phyloP scores from a whole-genome alignment of 1,284 basidiomycete species.

The Ustilago tritici region DNA sequence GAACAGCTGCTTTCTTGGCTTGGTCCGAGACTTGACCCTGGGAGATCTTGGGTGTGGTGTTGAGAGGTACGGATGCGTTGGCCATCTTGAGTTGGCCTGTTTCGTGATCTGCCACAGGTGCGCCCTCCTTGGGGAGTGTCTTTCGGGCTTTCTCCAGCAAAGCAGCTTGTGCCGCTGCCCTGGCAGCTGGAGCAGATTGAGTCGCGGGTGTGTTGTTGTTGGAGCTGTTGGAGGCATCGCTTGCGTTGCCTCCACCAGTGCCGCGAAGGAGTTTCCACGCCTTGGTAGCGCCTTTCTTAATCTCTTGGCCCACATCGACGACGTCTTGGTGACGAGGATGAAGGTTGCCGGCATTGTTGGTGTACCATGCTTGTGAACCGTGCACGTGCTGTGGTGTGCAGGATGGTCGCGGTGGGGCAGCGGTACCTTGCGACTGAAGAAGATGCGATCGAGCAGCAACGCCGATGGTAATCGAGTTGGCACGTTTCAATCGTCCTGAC shows the following conservation, averaged over 20 bases:
- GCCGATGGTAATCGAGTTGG: slow-evolving; percentile 66
- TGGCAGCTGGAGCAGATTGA: not conserved
- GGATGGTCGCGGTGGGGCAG: slow-evolving; percentile 31
- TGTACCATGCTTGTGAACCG: slow-evolving; percentile 46
- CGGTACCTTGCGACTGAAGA: slow-evolving; percentile 59
- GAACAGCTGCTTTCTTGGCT: slow-evolving; percentile 20
- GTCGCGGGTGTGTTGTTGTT: not conserved
- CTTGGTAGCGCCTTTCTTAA: slow-evolving; percentile 53
- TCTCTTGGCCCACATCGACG: slow-evolving; percentile 60
- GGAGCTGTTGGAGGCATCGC: slow-evolving; percentile 15
- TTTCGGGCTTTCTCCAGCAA: slow-evolving; percentile 33
- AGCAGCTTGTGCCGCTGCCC: slow-evolving; percentile 2
- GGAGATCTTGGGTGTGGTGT: slow-evolving; percentile 11
- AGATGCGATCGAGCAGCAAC: slow-evolving; percentile 64
- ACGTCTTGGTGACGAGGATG: slow-evolving; percentile 41
- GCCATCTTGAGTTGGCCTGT: slow-evolving; percentile 47
- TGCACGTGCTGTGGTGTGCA: slow-evolving; percentile 41
- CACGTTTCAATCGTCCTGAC: slow-evolving; percentile 59
- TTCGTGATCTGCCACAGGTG: slow-evolving; percentile 36
- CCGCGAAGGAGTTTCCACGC: slow-evolving; percentile 58
- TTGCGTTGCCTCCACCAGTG: slow-evolving; percentile 14
- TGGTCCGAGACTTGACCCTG: slow-evolving; percentile 17
- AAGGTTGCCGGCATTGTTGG: slow-evolving; percentile 6
- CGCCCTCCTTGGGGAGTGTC: slow-evolving; percentile 46
- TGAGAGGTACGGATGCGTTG: slow-evolving; percentile 10